phyloP scores from a whole-genome alignment of 176 grass and related monocot species.

The Phragmites australis region DNA sequence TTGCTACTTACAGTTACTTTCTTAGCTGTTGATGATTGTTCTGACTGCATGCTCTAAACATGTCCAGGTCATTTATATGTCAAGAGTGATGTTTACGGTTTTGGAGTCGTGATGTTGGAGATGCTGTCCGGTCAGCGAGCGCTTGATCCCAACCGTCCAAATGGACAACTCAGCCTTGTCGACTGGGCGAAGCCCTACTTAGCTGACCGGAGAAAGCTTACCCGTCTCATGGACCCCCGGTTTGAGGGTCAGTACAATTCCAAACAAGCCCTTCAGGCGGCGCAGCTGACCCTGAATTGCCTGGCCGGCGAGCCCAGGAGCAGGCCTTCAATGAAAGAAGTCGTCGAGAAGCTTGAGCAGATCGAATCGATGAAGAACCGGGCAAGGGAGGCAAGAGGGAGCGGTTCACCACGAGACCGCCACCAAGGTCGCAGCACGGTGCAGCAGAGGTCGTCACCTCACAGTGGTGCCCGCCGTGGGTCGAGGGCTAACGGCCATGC shows the following conservation, averaged over 20 bases:
- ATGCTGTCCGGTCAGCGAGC: constrained; percentile 77
- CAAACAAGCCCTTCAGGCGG: constrained; percentile 73
- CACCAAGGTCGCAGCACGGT: constrained; percentile 22
- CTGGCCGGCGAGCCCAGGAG: constrained; percentile 66
- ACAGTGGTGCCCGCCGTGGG: constrained; percentile 5
- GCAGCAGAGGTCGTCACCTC: constrained; percentile 35
- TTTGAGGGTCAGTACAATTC: constrained; percentile 79
- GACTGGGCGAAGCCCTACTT: constrained; percentile 90
- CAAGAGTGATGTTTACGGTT: constrained; percentile 89
- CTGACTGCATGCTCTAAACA: constrained; percentile 26
- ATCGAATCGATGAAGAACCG: constrained; percentile 54
- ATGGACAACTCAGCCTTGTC: constrained; percentile 57
- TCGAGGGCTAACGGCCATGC: constrained; percentile 16
- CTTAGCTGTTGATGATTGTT: constrained; percentile 1
- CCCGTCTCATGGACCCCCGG: constrained; percentile 65
- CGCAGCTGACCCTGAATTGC: constrained; percentile 68
- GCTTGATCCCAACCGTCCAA: constrained; percentile 69
- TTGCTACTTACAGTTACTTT: background rate
- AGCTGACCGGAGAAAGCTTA: constrained; percentile 58
- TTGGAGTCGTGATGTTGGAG: constrained; percentile 88
- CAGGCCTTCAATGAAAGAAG: constrained; percentile 84
- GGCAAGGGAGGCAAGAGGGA: constrained; percentile 43
- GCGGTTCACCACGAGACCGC: constrained; percentile 16
- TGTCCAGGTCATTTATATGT: constrained; percentile 82
- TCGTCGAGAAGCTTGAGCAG: constrained; percentile 58